Evolutionary conservation across 768 basidiomycete genomes (phyloP), one percentile per base, ranked within the genome.

Genomic region (Heimioporus sp.): DNA sequence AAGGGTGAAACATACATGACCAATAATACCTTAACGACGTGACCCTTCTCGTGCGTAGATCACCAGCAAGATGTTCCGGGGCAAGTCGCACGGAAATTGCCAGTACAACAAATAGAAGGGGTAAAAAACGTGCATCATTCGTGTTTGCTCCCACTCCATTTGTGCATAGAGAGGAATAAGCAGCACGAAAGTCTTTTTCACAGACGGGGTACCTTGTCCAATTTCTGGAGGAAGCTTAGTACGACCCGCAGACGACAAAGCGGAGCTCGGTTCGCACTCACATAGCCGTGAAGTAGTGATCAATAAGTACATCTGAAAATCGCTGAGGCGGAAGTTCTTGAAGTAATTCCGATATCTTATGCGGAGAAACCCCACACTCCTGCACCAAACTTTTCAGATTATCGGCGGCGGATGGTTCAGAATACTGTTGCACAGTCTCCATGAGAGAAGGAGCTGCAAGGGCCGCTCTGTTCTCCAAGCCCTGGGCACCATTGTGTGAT

Each of bases 121-220:
- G 94, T 5, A 98, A 77, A 66, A 90, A 94, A 44, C 88, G 85
- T 64, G 90, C 80, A 63, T 91, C 87, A 60, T 82, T 81, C 9
- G 85, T 86, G 60, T 86, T 86, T 28, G 86, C 76, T 46, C 80
- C 74, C 15, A 81, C 72, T 4, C 81, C 82, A 53, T 81, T 81
- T 56, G 81, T 69, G 55, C 86, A 78, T 40, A 91, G 73, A 5
- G 87, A 83, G 17, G 77, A 69, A 63, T 88, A 92, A 0, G 87
- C 79, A 28, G 76, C 62, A 37, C 92, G 81, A 65, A 97, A 95
- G 55, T 90, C 86, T 45, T 77, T 77, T 60, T 95, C 93, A 28
- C 89, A 90, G 15, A 96, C 79, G 44, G 93, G 94, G 71, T 96
- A 96, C 38, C 93, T 83, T 19, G 92, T 92, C 85, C 91, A 94